phyloP scores from a whole-genome alignment of 2,329 filamentous ascomycete species.

The Leptographium lundbergii region DNA sequence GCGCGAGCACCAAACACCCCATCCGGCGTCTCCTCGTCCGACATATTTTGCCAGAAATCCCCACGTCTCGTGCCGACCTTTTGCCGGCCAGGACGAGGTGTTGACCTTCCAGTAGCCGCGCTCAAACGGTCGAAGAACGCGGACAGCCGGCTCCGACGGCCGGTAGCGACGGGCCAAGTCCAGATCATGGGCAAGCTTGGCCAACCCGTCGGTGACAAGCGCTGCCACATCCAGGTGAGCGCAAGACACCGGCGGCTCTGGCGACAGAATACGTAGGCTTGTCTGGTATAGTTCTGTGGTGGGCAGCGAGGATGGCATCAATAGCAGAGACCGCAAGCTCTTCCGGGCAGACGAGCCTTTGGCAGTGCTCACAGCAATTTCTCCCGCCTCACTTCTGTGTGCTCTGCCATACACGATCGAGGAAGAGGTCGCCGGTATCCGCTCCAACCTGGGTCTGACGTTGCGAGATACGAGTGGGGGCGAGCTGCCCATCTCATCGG shows the following conservation, averaged over 20 bases:
- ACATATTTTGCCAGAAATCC: constrained; percentile 47
- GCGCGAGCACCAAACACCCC: constrained; percentile 50
- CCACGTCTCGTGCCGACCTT: constrained; percentile 45
- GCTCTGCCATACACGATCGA: not conserved
- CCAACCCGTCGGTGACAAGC: constrained; percentile 43
- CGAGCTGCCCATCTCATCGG: not conserved
- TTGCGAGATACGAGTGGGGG: not conserved
- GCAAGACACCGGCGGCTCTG: constrained; percentile 37
- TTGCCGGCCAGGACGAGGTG: constrained; percentile 38
- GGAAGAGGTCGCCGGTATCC: not conserved
- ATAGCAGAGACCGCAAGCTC: not conserved
- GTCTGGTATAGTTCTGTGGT: not conserved
- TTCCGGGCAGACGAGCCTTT: not conserved
- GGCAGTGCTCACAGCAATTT: not conserved
- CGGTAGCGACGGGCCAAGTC: constrained; percentile 39
- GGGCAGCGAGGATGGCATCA: not conserved
- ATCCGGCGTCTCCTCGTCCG: constrained; percentile 45
- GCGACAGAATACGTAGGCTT: constrained; percentile 37
- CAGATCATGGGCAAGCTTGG: constrained; percentile 38
- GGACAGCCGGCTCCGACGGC: constrained; percentile 26
- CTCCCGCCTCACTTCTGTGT: not conserved
- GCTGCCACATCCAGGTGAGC: constrained; percentile 28
- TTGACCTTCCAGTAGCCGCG: constrained; percentile 67
- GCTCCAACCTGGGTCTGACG: not conserved
- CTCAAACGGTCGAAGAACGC: constrained; percentile 46